Evolutionary conservation across 441 rosid genomes (phyloP), one percentile per base, ranked within the genome.

Genomic region (Raphanus hybrid): DNA sequence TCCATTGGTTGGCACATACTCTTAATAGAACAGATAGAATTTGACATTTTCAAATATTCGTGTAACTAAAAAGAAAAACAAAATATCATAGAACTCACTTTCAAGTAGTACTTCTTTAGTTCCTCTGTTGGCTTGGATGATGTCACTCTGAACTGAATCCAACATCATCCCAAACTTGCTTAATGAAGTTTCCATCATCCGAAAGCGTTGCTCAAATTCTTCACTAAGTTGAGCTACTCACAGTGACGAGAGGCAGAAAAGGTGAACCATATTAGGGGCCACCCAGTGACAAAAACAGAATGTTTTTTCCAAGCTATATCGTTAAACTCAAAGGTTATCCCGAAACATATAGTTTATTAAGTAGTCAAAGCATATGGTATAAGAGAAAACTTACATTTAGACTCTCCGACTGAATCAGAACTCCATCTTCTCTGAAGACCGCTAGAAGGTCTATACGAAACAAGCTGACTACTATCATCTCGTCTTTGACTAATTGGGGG

Each of bases 81-180:
- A 18, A 78, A 16, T 15, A 54, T 54, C 18, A 52, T 50, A 82
- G 50, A 57, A 84, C 93, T 85, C 77, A 96, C 99, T 84, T 80
- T 87, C 97, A 35, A 91, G 77, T 58, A 82, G 75, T 32, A 83
- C 80, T 86, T 96, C 90, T 83, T 90, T 96, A 74, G 91, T 87
- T 85, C 96, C 95, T 83, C 82, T 90, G 74, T 86, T 90, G 70
- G 85, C 86, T 85, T 93, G 98, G 88, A 93, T 87, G 74, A 96
- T 79, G 80, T 96, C 93, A 70, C 86, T 86, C 86, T 93, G 94
- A 77, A 92, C 81, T 62, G 98, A 89, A 80, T 89, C 97, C 80
- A 96, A 76, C 80, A 90, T 86, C 88, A 87, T 90, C 54, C 90
- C 90, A 75, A 87, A 83, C 87, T 90, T 91, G 84, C 78, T 96